Evolutionary conservation across 805 yeast species (phyloP).

Genomic region (Spathaspora hagerdaliae): DNA sequence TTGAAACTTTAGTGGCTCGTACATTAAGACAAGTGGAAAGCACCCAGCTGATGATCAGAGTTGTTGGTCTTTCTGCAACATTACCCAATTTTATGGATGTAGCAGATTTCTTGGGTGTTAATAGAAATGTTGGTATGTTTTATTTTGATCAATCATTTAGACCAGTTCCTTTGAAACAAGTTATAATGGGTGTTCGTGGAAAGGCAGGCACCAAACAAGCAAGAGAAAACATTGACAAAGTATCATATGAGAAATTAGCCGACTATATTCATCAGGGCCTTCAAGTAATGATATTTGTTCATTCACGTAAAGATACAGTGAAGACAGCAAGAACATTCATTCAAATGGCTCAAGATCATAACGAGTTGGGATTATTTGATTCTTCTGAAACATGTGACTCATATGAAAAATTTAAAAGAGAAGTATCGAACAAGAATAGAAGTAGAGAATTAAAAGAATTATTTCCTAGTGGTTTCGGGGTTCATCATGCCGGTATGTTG

Average conservation of each 20-base stretch:
- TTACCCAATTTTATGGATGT: constrained; percentile 90
- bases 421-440: constrained; percentile 61
- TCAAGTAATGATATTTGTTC: constrained; percentile 96
- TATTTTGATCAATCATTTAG: constrained; percentile 90
- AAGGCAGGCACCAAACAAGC: constrained; percentile 74
- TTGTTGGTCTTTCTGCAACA: constrained; percentile 93
- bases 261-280: constrained; percentile 65
- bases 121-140: constrained; percentile 86
- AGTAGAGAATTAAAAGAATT: constrained; percentile 79
- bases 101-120: constrained; percentile 91
- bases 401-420: constrained; percentile 50
- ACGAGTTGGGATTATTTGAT: constrained; percentile 57
- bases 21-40: constrained; percentile 93
- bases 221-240: constrained; percentile 68
- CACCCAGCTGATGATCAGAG: constrained; percentile 87
- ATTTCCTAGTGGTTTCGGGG: constrained; percentile 79
- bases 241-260: constrained; percentile 71
- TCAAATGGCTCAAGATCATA: constrained; percentile 58
- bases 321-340: constrained; percentile 76
- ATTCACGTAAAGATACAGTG: constrained; percentile 88
- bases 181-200: constrained; percentile 80
- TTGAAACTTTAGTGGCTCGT: constrained; percentile 91
- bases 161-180: constrained; percentile 90
- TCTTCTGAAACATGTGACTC: constrained; percentile 39
- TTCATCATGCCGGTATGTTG: constrained; percentile 97